Evolutionary conservation across 805 yeast species (phyloP).

Genomic region (Monosporozyma solicola): DNA sequence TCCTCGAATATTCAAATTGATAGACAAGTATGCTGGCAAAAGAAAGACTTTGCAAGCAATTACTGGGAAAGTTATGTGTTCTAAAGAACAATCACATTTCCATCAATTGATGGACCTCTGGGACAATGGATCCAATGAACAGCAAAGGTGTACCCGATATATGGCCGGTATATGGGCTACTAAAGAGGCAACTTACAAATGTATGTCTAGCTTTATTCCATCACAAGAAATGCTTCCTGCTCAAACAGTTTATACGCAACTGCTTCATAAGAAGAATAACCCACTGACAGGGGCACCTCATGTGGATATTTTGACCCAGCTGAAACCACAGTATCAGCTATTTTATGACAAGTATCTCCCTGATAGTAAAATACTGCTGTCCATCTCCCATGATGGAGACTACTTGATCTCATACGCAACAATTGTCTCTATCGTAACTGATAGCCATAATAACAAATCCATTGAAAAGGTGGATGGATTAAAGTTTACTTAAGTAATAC

Average conservation of each 20-base stretch:
- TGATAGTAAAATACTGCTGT: constrained; percentile 10
- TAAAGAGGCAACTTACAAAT: constrained; percentile 24
- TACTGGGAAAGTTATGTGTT: constrained; percentile 24
- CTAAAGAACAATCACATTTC: constrained; percentile 10
- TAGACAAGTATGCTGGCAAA: constrained; percentile 8
- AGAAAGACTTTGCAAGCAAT: constrained; percentile 9
- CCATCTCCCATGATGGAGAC: constrained; percentile 26
- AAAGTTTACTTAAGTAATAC: not conserved
- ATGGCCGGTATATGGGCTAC: constrained; percentile 28
- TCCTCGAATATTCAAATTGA: constrained; percentile 17
- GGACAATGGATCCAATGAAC: not conserved
- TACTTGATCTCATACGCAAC: constrained; percentile 14
- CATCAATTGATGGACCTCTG: not conserved
- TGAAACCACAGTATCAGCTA: constrained; percentile 1
- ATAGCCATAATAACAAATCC: not conserved
- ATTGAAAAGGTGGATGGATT: not conserved
- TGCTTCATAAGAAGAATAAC: constrained; percentile 16
- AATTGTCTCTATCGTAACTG: not conserved
- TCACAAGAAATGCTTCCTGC: constrained; percentile 20
- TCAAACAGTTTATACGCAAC: constrained; percentile 19
- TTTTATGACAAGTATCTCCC: constrained; percentile 13
- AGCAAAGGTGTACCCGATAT: constrained; percentile 7
- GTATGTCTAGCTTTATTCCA: constrained; percentile 13
- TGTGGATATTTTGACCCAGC: constrained; percentile 8
- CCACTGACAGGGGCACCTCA: constrained; percentile 12